phyloP scores from a whole-genome alignment of 1,139 yeast species.

The Saccharomyces hybrid region DNA sequence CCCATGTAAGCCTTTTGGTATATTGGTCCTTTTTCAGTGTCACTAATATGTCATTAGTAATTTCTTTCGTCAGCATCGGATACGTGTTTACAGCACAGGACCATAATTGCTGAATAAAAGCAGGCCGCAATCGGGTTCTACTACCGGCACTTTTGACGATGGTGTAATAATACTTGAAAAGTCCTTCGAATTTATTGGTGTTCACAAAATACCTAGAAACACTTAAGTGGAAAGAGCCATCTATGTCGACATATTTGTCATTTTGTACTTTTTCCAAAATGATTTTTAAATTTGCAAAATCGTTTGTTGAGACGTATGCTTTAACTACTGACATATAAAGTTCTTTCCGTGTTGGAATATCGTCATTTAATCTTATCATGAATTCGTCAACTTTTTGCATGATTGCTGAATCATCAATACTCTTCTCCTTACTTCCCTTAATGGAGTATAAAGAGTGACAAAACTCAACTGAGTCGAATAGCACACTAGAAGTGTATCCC shows the following conservation, averaged over 20 bases:
- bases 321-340: conserved; percentile 14
- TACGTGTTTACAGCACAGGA: conserved; percentile 16
- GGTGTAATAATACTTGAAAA: conserved; percentile 16
- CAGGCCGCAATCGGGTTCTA: conserved; percentile 8
- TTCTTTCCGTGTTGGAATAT: conserved; percentile 4
- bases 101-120: conserved; percentile 15
- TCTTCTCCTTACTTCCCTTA: conserved; percentile 6
- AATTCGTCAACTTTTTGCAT: conserved; percentile 10
- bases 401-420: conserved; percentile 13
- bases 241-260: conserved; percentile 9
- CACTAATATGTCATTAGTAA: conserved; percentile 17
- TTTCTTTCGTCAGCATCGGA: conserved; percentile 17
- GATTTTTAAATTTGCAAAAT: conserved; percentile 13
- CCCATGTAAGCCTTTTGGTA: conserved; percentile 11
- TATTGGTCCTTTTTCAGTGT: conserved; percentile 12
- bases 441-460: neutral
- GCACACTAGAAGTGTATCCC: conserved; percentile 14
- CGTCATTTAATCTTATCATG: neutral
- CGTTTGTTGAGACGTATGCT: conserved; percentile 13
- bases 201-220: conserved; percentile 20
- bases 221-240: conserved; percentile 9
- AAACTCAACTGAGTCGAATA: conserved; percentile 15
- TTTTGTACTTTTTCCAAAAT: conserved; percentile 9
- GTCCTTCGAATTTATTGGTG: conserved; percentile 15
- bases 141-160: conserved; percentile 7